phyloP scores from a whole-genome alignment of 2,329 filamentous ascomycete genomes.

The Epichloe amarillans region DNA sequence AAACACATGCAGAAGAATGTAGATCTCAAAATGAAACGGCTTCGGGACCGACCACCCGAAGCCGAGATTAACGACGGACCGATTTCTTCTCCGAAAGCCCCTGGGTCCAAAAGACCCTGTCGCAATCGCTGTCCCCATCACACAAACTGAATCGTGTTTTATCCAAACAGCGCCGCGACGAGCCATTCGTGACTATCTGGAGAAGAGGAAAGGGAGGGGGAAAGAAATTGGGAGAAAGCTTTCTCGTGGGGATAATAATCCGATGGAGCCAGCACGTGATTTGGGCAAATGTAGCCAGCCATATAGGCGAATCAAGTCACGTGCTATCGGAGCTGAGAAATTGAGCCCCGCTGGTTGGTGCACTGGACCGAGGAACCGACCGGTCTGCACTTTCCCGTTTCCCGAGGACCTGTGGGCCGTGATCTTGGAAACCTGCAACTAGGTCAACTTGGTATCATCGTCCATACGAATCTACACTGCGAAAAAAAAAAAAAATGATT shows the following conservation, averaged over 20 bases:
- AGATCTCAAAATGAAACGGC: slow-evolving; percentile 47
- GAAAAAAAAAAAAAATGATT: slow-evolving; percentile 35
- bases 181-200: slow-evolving; percentile 39
- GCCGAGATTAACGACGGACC: slow-evolving; percentile 48
- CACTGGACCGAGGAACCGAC: slow-evolving; percentile 31
- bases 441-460: background rate
- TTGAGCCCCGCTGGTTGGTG: slow-evolving; percentile 25
- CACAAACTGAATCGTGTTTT: background rate
- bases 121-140: slow-evolving; percentile 15
- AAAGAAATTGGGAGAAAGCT: slow-evolving; percentile 7
- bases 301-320: slow-evolving; percentile 12
- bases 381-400: background rate
- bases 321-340: slow-evolving; percentile 23
- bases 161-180: slow-evolving; percentile 18
- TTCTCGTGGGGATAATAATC: background rate
- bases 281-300: background rate
- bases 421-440: background rate
- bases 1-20: slow-evolving; percentile 23
- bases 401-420: background rate
- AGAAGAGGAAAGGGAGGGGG: slow-evolving; percentile 23
- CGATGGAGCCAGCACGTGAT: slow-evolving; percentile 10
- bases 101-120: slow-evolving; percentile 23
- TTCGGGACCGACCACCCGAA: slow-evolving; percentile 32
- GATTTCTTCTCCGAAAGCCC: slow-evolving; percentile 33
- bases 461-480: slow-evolving; percentile 1